These are phyloP conservation scores for Amanita rubescens DNA, from an alignment of 768 basidiomycete species.

Conservation along the genomic window DNA sequence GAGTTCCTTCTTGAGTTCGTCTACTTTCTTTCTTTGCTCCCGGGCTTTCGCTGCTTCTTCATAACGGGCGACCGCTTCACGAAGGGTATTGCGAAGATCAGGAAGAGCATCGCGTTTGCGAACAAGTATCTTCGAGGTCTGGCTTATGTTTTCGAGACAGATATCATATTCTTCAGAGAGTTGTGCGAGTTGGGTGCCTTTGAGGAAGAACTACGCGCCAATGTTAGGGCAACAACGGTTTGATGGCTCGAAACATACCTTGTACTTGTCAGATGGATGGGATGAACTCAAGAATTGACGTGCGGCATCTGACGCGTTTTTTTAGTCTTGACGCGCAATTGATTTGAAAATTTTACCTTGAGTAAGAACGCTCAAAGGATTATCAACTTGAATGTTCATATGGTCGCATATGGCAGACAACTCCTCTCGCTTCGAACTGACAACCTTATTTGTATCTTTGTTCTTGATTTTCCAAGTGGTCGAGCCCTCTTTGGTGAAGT, in stretches of 20 bases:
- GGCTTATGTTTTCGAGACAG: conserved; percentile 64
- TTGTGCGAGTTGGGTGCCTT: conserved; percentile 86
- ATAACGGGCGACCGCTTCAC: conserved; percentile 51
- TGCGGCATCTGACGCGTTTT: conserved; percentile 45
- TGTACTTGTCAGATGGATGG: conserved; percentile 79
- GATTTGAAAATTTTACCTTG: conserved; percentile 44
- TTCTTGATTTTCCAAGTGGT: conserved; percentile 80
- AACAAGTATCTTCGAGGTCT: conserved; percentile 55
- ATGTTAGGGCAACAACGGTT: not conserved
- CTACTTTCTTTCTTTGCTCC: conserved; percentile 58
- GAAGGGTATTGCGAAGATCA: conserved; percentile 55
- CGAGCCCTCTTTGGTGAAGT: conserved; percentile 68
- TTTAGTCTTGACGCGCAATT: conserved; percentile 8
- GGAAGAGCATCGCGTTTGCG: conserved; percentile 75
- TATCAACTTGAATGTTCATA: conserved; percentile 96
- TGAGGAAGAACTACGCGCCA: conserved; percentile 74
- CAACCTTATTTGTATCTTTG: conserved; percentile 51
- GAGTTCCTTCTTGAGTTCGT: conserved; percentile 69
- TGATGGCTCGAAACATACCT: conserved; percentile 39
- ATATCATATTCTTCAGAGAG: conserved; percentile 82
- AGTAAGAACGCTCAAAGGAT: conserved; percentile 91
- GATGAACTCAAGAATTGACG: conserved; percentile 83
- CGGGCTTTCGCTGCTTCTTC: conserved; percentile 70
- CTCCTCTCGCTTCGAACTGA: conserved; percentile 79
- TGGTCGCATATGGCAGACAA: conserved; percentile 85